Evolutionary conservation across 2,329 filamentous ascomycete genomes (phyloP).

Genomic region (Epichloe glyceriae): DNA sequence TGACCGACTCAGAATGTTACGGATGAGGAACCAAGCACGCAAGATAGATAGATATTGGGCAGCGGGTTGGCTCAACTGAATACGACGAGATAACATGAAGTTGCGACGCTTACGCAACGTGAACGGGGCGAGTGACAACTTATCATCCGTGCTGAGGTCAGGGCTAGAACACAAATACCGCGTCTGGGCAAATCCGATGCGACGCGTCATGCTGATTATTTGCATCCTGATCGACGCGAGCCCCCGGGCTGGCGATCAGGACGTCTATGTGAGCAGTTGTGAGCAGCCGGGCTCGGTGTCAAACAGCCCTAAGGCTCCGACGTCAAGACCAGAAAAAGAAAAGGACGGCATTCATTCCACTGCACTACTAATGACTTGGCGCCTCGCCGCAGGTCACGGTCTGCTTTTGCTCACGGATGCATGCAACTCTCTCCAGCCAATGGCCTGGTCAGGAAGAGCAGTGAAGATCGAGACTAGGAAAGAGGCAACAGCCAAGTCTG

Average conservation of each 20-base stretch:
- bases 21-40: background rate
- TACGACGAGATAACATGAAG: background rate
- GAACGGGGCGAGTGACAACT: background rate
- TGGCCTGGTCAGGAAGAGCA: conserved; percentile 1
- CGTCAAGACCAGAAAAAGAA: background rate
- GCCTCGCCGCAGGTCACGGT: conserved; percentile 3
- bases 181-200: background rate
- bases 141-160: background rate
- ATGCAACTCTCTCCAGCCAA: conserved; percentile 10
- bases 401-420: conserved; percentile 11
- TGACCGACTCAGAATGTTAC: background rate
- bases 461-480: background rate
- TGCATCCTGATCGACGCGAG: background rate
- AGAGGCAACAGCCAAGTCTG: background rate
- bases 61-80: background rate
- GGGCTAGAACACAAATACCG: background rate
- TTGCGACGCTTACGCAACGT: background rate
- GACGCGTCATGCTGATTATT: background rate
- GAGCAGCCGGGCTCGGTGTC: background rate
- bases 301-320: background rate
- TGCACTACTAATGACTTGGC: conserved; percentile 6
- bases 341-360: background rate
- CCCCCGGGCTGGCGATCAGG: background rate
- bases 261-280: background rate
- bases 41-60: background rate